A percentile compares a stretch with the other conserved stretches of the same genome.
Evolutionary conservation across 2,329 filamentous ascomycete species (phyloP).

Genomic region (Fusarium secorum): DNA sequence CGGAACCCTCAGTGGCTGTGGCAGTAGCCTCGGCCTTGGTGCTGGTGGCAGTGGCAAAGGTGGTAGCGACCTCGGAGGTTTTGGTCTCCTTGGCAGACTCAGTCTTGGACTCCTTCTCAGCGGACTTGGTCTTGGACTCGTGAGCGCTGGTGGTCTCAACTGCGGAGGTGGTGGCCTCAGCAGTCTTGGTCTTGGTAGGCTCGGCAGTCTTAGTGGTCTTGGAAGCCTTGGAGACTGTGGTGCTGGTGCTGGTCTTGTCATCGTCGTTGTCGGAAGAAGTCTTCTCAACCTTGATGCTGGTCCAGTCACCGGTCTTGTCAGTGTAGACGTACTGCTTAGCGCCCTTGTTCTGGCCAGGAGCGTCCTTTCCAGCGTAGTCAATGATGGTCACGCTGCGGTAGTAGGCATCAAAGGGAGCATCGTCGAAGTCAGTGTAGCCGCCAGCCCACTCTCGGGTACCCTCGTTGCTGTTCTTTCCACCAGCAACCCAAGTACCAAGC

Average conservation of each 20-base stretch:
- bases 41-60: constrained; percentile 27
- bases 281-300: constrained; percentile 60
- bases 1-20: constrained; percentile 12
- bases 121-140: constrained; percentile 25
- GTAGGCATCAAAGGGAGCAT: constrained; percentile 63
- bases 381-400: constrained; percentile 64
- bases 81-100: constrained; percentile 11
- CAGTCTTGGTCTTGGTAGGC: constrained; percentile 24
- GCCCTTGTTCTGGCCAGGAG: constrained; percentile 45
- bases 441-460: constrained; percentile 79
- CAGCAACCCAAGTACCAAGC: constrained; percentile 73
- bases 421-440: constrained; percentile 63
- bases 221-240: constrained; percentile 15
- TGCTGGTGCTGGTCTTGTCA: constrained; percentile 33
- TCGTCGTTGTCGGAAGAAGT: constrained; percentile 43
- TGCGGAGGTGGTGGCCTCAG: constrained; percentile 11
- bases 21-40: constrained; percentile 17
- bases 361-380: constrained; percentile 62
- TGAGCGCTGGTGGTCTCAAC: constrained; percentile 21
- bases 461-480: constrained; percentile 63
- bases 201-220: constrained; percentile 31
- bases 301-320: constrained; percentile 58
- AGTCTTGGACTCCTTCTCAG: constrained; percentile 8
- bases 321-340: constrained; percentile 62
- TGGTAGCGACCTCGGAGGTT: constrained; percentile 25